These are phyloP conservation scores for Lactarius quietus DNA, from an alignment of 768 basidiomycete genomes.

Conservation along the genomic window DNA sequence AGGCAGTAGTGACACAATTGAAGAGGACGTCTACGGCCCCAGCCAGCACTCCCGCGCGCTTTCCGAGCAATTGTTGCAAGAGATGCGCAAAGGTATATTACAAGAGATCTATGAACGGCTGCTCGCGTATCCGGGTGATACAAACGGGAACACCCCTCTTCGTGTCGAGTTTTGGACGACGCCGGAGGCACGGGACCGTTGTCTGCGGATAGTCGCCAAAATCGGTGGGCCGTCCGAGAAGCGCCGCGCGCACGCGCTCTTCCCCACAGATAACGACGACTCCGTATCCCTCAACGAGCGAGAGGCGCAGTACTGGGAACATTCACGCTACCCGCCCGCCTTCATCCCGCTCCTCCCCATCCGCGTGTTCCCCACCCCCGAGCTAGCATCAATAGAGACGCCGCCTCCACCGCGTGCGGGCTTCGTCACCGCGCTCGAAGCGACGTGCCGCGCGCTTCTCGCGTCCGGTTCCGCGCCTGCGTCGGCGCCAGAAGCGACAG, in stretches of 20 bases:
- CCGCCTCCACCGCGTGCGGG: conserved; percentile 1
- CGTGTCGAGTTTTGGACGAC: conserved; percentile 77
- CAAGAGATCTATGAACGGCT: conserved; percentile 58
- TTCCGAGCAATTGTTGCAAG: conserved; percentile 67
- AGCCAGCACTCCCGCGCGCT: conserved; percentile 66
- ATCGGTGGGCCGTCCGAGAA: conserved; percentile 74
- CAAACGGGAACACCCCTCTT: not conserved
- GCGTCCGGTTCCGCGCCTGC: conserved; percentile 33
- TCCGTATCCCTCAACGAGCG: conserved; percentile 46
- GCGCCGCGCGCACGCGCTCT: conserved; percentile 58
- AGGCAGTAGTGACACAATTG: conserved; percentile 25
- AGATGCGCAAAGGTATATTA: conserved; percentile 61
- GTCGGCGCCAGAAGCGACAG: conserved; percentile 7
- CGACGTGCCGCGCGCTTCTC: conserved; percentile 48
- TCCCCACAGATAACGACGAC: conserved; percentile 34
- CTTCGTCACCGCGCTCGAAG: conserved; percentile 16
- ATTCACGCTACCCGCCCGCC: conserved; percentile 52
- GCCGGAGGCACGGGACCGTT: conserved; percentile 66
- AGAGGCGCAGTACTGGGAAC: conserved; percentile 62
- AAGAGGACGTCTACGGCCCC: conserved; percentile 10
- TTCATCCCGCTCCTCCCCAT: conserved; percentile 61
- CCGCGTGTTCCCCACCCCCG: conserved; percentile 42
- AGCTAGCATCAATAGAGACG: conserved; percentile 22
- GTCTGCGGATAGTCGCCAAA: conserved; percentile 71
- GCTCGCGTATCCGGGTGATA: conserved; percentile 11